Conservation (phyloP, 768 basidiomycete genomes). For the Mycena polygramma region DNA sequence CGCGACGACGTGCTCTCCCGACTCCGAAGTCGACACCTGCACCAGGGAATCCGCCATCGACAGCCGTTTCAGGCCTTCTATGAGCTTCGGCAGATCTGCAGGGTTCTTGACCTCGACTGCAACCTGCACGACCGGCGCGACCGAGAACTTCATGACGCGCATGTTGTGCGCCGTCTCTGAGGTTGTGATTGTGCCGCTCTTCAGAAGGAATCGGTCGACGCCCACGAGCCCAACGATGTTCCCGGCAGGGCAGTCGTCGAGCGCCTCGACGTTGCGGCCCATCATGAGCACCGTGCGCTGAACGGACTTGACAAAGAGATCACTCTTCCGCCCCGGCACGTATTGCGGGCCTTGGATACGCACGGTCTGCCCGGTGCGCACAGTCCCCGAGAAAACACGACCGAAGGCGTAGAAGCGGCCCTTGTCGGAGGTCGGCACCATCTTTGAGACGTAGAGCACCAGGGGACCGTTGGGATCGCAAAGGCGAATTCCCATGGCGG, state of each 20-base stretch:
- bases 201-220: slow-evolving; percentile 99
- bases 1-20: slow-evolving; percentile 98
- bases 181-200: slow-evolving; percentile 97
- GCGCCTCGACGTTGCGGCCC: slow-evolving; percentile 98
- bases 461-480: slow-evolving; percentile 97
- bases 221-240: slow-evolving; percentile 99
- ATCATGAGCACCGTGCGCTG: slow-evolving; percentile 99
- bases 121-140: slow-evolving; percentile 98
- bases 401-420: slow-evolving; percentile 99
- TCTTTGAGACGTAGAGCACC: slow-evolving; percentile 99
- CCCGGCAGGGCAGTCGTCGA: slow-evolving; percentile 98
- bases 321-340: slow-evolving; percentile 97
- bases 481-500: slow-evolving; percentile 97
- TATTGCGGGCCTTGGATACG: slow-evolving; percentile 99
- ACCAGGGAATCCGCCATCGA: slow-evolving; percentile 99
- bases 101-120: slow-evolving; percentile 99
- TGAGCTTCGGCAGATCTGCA: slow-evolving; percentile 97
- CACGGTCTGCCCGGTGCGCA: slow-evolving; percentile 95
- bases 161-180: slow-evolving; percentile 99
- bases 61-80: slow-evolving; percentile 99
- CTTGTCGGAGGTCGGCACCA: slow-evolving; percentile 99
- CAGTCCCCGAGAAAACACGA: slow-evolving; percentile 99
- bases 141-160: slow-evolving; percentile 99
- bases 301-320: slow-evolving; percentile 96
- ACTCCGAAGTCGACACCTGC: slow-evolving; percentile 91